Percentiles rank a stretch among this genome's conserved stretches.
These are phyloP conservation scores for Lasiosphaeris hirsuta DNA, from an alignment of 495 filamentous ascomycete genomes.

Conservation along the genomic window DNA sequence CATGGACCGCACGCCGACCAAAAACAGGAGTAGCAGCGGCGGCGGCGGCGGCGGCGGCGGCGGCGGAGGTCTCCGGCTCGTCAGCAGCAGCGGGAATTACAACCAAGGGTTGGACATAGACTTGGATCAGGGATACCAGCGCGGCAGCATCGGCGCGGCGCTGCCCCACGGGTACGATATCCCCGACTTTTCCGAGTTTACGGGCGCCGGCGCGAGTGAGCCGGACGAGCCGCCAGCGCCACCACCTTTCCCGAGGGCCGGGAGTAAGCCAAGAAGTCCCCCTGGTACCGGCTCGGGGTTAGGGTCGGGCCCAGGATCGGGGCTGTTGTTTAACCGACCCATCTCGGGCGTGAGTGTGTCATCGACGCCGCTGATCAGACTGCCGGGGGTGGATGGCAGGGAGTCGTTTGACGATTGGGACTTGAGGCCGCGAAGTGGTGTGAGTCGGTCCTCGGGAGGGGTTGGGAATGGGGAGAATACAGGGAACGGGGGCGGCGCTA, in stretches of 20 bases:
- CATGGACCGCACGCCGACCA: constrained; percentile 25
- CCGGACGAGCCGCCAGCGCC: constrained; percentile 17
- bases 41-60: neutral
- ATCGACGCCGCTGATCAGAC: constrained; percentile 37
- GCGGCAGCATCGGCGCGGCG: constrained; percentile 8
- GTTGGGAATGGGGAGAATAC: neutral
- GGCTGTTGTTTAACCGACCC: constrained; percentile 4
- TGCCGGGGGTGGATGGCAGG: constrained; percentile 40
- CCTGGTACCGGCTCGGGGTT: neutral
- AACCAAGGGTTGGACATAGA: too few species aligned
- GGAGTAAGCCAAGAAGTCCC: constrained; percentile 1
- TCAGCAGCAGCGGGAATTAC: too few species aligned
- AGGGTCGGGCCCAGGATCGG: too few species aligned
- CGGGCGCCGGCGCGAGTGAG: constrained; percentile 8
- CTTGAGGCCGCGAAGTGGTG: constrained; percentile 15
- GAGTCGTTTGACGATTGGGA: constrained; percentile 31
- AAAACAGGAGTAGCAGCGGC: constrained; percentile 4
- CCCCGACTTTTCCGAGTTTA: constrained; percentile 32
- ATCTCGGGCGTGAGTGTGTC: constrained; percentile 4
- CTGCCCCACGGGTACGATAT: constrained; percentile 29
- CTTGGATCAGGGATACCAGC: neutral
- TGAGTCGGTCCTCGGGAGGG: neutral
- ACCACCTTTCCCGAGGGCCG: constrained; percentile 22
- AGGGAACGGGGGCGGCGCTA: neutral
- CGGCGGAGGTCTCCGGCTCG: too few species aligned